Evolutionary conservation across 306 rosid species (phyloP).

Genomic region (Sicyos baderoa): DNA sequence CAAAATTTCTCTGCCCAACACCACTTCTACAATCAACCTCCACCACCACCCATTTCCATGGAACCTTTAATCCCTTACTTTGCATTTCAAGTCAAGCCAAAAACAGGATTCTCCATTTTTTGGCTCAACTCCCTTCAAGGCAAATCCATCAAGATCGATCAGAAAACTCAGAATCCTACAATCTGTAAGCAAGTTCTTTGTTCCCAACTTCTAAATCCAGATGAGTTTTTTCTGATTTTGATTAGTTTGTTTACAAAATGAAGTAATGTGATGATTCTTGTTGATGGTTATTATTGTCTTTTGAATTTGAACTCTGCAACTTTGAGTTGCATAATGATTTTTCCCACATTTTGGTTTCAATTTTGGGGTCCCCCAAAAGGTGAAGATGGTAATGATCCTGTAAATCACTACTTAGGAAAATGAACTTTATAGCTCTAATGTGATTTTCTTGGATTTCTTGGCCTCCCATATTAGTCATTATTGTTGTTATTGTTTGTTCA

Average conservation of each 20-base stretch:
- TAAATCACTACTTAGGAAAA: neutral
- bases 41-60: neutral
- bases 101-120: neutral
- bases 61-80: neutral
- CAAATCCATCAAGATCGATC: neutral
- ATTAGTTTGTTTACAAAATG: neutral
- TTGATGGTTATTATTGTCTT: neutral
- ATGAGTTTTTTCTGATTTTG: neutral
- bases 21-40: slow-evolving; percentile 7
- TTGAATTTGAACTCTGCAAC: neutral
- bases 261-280: neutral
- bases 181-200: neutral
- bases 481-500: no score
- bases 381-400: neutral
- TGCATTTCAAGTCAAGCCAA: neutral
- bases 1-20: slow-evolving; percentile 3
- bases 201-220: neutral
- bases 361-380: slow-evolving; percentile 12
- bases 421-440: neutral
- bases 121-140: neutral
- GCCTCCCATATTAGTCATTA: slow-evolving; percentile 4
- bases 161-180: neutral
- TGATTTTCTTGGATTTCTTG: slow-evolving; percentile 12
- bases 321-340: slow-evolving; percentile 11
- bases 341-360: slow-evolving; percentile 12